Evolutionary conservation across 352 stramenopile species (phyloP), one percentile per base, ranked within the genome.

Genomic region (Blastocystis sp.): DNA sequence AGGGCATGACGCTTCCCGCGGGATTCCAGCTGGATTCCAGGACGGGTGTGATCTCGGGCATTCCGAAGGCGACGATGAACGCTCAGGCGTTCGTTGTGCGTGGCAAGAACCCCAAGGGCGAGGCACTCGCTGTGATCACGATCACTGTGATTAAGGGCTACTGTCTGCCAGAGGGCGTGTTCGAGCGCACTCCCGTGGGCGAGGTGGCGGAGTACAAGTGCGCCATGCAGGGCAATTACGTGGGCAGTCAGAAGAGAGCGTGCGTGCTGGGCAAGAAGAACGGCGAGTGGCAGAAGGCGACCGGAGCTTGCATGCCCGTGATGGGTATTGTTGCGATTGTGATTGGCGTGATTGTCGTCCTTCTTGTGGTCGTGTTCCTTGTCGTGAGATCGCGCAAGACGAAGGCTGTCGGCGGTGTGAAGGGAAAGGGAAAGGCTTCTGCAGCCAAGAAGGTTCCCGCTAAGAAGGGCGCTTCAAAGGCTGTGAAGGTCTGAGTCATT

Each of bases 341-440:
- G 24, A 3, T 81, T 3, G 45, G 62, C 19, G 70, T 35, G 6
- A 81, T 81, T 55, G 45, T 66, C 24, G 39, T 81, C 29, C 29
- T 81, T 81, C 41, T 37, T 1, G 70, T 81, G 35, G 29, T 81
- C 65, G 70, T 81, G 0, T 65, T 81, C 12, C 10, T 66, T 35
- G 1, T 66, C 1, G 41, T 66, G 31, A 3, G 51, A 37, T 16
- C 3, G 2, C 10, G 4, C 16, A 51, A 59, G 33, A 31, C 35
- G n/a, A 78, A 78, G 67, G 67, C 67, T 29, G 4, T 78, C 19
- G 67, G 67, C n/a, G 67, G 67, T 24, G 67, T 78, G 70, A 81
- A 81, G n/a, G 29, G 51, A 29, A 62, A 81, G 55, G 45, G 45
- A 19, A 51, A 79, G 26, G 69, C 69, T 61, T n/a, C n/a, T n/a